Percentiles rank a stretch among this genome's conserved stretches.
These are phyloP conservation scores for Gossypium davidsonii DNA, from an alignment of 441 rosid species.

Conservation along the genomic window DNA sequence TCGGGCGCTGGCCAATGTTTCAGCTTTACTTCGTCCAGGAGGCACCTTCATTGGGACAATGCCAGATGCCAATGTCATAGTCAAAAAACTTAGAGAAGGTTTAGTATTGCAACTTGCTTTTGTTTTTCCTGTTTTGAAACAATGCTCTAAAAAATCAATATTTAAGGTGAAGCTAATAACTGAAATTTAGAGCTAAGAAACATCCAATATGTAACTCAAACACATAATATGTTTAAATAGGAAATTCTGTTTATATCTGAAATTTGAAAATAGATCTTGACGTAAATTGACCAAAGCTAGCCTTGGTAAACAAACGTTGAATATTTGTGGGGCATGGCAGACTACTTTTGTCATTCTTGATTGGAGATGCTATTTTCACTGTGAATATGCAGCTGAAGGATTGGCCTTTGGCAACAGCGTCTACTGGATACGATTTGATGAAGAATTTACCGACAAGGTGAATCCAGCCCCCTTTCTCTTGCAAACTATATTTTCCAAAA, in stretches of 20 bases:
- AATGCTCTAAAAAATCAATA: background rate
- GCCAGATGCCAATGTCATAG: slow-evolving; percentile 94
- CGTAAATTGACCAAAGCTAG: background rate
- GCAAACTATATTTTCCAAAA: background rate
- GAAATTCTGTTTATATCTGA: background rate
- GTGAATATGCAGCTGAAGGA: slow-evolving; percentile 63
- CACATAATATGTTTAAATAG: background rate
- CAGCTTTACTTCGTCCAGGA: slow-evolving; percentile 93
- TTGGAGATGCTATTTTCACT: slow-evolving; percentile 18
- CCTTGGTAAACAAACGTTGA: background rate
- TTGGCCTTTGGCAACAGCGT: slow-evolving; percentile 72
- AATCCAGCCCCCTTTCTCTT: background rate
- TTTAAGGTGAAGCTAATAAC: slow-evolving; percentile 1
- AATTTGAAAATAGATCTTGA: background rate
- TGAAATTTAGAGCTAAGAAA: background rate
- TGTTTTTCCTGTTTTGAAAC: background rate
- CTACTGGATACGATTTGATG: slow-evolving; percentile 81
- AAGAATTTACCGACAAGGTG: slow-evolving; percentile 77
- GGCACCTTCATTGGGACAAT: slow-evolving; percentile 91
- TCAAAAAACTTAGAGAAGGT: slow-evolving; percentile 89
- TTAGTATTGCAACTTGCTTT: background rate
- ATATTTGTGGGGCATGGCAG: slow-evolving; percentile 3
- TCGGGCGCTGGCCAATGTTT: slow-evolving; percentile 86
- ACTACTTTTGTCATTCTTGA: slow-evolving; percentile 11
- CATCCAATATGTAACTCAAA: background rate